A percentile compares a stretch with the other conserved stretches of the same genome.
Evolutionary conservation across 768 basidiomycete genomes (phyloP).

Genomic region (Phlebiopsis gigantea): DNA sequence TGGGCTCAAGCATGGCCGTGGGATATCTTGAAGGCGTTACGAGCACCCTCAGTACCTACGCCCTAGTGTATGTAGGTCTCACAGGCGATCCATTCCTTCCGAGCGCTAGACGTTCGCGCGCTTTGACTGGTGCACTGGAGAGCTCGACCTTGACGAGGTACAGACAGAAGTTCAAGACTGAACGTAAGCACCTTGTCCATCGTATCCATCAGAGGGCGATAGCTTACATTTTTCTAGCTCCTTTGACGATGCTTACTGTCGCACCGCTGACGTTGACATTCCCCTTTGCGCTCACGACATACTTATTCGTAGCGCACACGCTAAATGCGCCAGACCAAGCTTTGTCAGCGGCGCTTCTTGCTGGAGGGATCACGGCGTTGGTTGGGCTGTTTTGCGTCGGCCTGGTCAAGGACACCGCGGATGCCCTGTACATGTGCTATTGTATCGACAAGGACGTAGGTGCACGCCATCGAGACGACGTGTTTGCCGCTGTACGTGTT

Average conservation of each 20-base stretch:
- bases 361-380: conserved; percentile 64
- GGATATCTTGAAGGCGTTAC: conserved; percentile 39
- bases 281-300: conserved; percentile 77
- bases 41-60: conserved; percentile 55
- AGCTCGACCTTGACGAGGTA: conserved; percentile 34
- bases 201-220: background rate
- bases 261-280: conserved; percentile 77
- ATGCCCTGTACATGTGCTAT: conserved; percentile 63
- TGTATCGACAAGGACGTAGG: conserved; percentile 58
- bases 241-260: conserved; percentile 69
- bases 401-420: conserved; percentile 69
- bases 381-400: conserved; percentile 83
- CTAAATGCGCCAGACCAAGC: conserved; percentile 66
- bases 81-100: conserved; percentile 49
- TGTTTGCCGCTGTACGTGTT: conserved; percentile 47
- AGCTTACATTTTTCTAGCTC: conserved; percentile 31
- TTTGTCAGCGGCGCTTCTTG: conserved; percentile 67
- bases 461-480: conserved; percentile 44
- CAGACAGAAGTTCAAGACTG: conserved; percentile 45
- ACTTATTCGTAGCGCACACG: conserved; percentile 86
- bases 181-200: conserved; percentile 40
- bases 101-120: conserved; percentile 50
- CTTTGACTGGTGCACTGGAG: conserved; percentile 53
- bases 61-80: conserved; percentile 48
- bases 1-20: conserved; percentile 33